Percentiles rank a stretch among this genome's conserved stretches.
Evolutionary conservation across 2,329 filamentous ascomycete genomes (phyloP).

Genomic region (Aspergillus japonicus): DNA sequence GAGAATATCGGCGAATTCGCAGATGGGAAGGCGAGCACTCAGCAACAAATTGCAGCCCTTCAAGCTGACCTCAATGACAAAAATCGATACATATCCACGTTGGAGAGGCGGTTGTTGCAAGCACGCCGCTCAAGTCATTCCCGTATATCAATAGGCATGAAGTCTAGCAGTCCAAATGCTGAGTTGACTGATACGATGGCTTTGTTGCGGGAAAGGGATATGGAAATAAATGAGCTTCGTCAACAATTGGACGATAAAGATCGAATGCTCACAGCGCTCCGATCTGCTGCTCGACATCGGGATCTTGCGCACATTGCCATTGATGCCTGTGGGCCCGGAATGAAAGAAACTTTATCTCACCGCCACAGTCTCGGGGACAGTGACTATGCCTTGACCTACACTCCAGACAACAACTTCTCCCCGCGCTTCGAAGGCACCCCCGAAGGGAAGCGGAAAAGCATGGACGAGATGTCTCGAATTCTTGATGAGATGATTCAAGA

Average conservation of each 20-base stretch:
- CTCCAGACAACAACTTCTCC: slow-evolving; percentile 31
- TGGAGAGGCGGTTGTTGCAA: slow-evolving; percentile 89
- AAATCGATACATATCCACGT: slow-evolving; percentile 89
- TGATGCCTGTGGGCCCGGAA: slow-evolving; percentile 35
- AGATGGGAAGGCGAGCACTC: slow-evolving; percentile 77
- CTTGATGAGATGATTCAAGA: slow-evolving; percentile 96
- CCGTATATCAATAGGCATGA: slow-evolving; percentile 72
- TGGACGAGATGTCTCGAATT: slow-evolving; percentile 90
- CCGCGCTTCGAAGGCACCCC: slow-evolving; percentile 34
- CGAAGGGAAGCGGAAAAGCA: slow-evolving; percentile 59
- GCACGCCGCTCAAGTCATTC: slow-evolving; percentile 87
- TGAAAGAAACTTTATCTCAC: slow-evolving; percentile 30
- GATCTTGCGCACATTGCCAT: slow-evolving; percentile 68
- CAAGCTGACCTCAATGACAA: slow-evolving; percentile 96
- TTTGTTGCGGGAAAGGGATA: slow-evolving; percentile 81
- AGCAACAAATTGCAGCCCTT: slow-evolving; percentile 84
- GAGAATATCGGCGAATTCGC: slow-evolving; percentile 78
- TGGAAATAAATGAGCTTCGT: slow-evolving; percentile 87
- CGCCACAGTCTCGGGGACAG: slow-evolving; percentile 27
- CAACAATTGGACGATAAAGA: slow-evolving; percentile 92
- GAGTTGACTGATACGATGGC: slow-evolving; percentile 75
- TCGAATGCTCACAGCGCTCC: slow-evolving; percentile 82
- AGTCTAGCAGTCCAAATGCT: slow-evolving; percentile 66
- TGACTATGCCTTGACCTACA: slow-evolving; percentile 24
- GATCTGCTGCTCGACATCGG: slow-evolving; percentile 79